A percentile compares a stretch with the other conserved stretches of the same genome.
Evolutionary conservation across 177 flowering plant genomes (phyloP).

Genomic region (Tripterygium wilfordii): DNA sequence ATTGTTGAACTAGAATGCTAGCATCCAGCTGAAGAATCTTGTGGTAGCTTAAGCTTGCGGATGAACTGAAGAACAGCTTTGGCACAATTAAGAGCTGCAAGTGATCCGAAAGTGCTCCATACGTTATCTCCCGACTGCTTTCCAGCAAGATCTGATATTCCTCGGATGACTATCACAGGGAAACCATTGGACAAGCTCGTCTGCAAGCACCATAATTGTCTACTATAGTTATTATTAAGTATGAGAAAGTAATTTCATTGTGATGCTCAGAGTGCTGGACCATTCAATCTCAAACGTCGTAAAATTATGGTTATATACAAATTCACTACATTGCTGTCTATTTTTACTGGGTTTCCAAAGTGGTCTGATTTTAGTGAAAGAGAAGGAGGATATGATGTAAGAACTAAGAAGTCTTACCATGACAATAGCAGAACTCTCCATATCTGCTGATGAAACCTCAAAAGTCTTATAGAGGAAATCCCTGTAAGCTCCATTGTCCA

Average conservation of each 20-base stretch:
- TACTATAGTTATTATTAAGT: no score
- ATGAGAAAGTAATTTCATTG: no score
- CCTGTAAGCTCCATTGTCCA: constrained; percentile 36
- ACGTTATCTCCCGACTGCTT: constrained; percentile 22
- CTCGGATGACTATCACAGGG: constrained; percentile 33
- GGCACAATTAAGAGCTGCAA: constrained; percentile 34
- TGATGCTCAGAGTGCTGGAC: no score
- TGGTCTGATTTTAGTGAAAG: no score
- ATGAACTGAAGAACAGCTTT: constrained; percentile 27
- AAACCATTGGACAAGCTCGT: constrained; percentile 33
- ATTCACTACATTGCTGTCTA: no score
- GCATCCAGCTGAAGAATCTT: not conserved
- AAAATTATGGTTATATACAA: no score
- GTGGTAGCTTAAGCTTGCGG: not conserved
- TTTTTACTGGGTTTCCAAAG: no score
- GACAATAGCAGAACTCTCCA: constrained; percentile 32
- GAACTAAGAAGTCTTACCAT: constrained; percentile 11
- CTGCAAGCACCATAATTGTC: constrained; percentile 12
- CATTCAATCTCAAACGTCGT: no score
- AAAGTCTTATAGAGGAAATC: constrained; percentile 23
- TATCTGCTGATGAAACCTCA: constrained; percentile 22
- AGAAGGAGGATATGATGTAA: no score
- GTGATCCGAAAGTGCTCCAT: constrained; percentile 11
- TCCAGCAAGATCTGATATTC: constrained; percentile 38
- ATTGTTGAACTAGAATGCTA: no score